phyloP scores from a whole-genome alignment of 305 asterid species.

The Fraxinus greggii region DNA sequence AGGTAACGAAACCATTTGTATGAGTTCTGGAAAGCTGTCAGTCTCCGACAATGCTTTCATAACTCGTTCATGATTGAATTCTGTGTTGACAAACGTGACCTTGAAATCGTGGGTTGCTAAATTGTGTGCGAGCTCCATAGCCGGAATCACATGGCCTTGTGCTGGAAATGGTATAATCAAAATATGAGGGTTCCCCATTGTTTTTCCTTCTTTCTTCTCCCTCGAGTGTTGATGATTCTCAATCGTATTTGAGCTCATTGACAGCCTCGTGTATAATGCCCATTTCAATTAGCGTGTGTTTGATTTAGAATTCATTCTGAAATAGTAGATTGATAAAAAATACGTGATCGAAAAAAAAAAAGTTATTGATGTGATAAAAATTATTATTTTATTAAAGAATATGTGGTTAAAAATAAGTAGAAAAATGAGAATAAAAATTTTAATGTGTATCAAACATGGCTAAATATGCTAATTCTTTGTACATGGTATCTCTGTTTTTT shows the following conservation, averaged over 20 bases:
- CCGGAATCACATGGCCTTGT: constrained; percentile 50
- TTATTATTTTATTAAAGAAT: no score
- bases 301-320: no score
- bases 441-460: no score
- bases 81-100: constrained; percentile 40
- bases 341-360: no score
- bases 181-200: constrained; percentile 40
- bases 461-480: no score
- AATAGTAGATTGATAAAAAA: no score
- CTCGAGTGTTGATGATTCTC: neutral
- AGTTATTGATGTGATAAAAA: no score
- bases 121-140: constrained; percentile 37
- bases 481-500: no score
- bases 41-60: constrained; percentile 20
- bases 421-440: no score
- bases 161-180: constrained; percentile 46
- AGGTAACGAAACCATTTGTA: constrained; percentile 34
- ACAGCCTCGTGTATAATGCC: neutral
- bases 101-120: constrained; percentile 33
- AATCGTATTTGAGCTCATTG: neutral
- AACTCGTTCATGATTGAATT: constrained; percentile 37
- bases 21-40: neutral
- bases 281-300: neutral
- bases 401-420: no score
- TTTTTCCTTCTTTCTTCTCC: neutral